Evolutionary conservation across 495 filamentous ascomycete species (phyloP), one percentile per base, ranked within the genome.

Genomic region (Penicillium lividum): DNA sequence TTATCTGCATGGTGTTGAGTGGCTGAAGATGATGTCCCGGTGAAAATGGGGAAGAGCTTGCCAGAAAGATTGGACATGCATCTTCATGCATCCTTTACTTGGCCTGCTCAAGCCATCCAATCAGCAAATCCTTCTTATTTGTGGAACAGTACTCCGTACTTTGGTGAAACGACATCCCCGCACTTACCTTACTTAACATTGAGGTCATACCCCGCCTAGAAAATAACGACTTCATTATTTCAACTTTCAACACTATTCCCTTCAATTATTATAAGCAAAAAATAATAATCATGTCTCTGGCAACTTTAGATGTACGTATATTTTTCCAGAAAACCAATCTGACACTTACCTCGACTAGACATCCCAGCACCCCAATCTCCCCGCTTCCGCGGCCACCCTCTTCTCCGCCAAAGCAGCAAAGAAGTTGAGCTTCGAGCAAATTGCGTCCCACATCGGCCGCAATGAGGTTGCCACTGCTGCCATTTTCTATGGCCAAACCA

Each of bases 401-500:
- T 97, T 98, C 80, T 77, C 82, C 13, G 90, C 89, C 59, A 98
- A 98, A 74, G 86, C 91, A 30, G 63, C 71, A 34, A 85, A 86
- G 64, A 79, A 83, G 50, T 80, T 96, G 29, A 89, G 82, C 71
- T 98, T 98, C 63, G 90, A 91, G 65, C 70, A 82, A 22, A 94
- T 98, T 67, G 91, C 84, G 25, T 68, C 84, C 60, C 72, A 86
- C 27, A 82, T 98, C 44, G 89, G 87, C 11, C 91, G 94, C 50
- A 86, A 87, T 62, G 94, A 98, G 72, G 93, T 98, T 5, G 90
- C 92, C 27, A 82, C 90, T 2, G 94, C 94, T 2, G 94, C 93
- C 0, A 77, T 98, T 56, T 98, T 98, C 82, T 97, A 97, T 76
- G 93, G 94, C 38, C 93, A 97, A 68, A 87, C 92, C 5, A 84